These are phyloP conservation scores for Daldinia concentrica DNA, from an alignment of 495 filamentous ascomycete species.

Conservation along the genomic window DNA sequence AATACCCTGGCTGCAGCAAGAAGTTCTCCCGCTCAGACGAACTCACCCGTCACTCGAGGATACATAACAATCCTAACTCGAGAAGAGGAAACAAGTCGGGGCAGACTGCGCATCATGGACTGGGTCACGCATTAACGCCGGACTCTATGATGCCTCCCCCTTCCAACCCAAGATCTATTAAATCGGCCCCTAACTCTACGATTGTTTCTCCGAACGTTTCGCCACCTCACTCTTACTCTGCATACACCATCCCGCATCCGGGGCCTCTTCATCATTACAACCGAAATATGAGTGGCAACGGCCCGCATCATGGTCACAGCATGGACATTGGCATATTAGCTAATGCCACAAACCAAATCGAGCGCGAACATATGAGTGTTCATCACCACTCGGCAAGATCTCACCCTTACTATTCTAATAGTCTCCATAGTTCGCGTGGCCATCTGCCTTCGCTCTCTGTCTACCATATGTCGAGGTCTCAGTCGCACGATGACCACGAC, in stretches of 20 bases:
- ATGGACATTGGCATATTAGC: conserved; percentile 91
- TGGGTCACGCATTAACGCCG: conserved; percentile 55
- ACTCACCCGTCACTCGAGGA: conserved; percentile 94
- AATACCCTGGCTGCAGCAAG: conserved; percentile 94
- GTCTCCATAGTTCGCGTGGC: conserved; percentile 62
- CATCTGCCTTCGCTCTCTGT: conserved; percentile 80
- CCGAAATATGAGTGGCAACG: conserved; percentile 59
- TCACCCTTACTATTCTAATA: conserved; percentile 68
- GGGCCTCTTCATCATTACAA: conserved; percentile 70
- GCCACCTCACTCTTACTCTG: conserved; percentile 87
- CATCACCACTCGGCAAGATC: conserved; percentile 49
- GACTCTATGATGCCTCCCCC: conserved; percentile 79
- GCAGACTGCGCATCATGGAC: conserved; percentile 53
- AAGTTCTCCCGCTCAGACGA: conserved; percentile 97
- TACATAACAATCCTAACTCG: conserved; percentile 99
- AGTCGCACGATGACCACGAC: conserved; percentile 86
- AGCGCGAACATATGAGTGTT: conserved; percentile 72
- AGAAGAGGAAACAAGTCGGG: conserved; percentile 87
- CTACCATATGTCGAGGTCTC: conserved; percentile 92
- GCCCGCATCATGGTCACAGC: conserved; percentile 56
- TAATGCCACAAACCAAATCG: conserved; percentile 85
- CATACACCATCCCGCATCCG: conserved; percentile 73
- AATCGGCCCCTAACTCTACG: conserved; percentile 89
- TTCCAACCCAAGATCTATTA: conserved; percentile 67
- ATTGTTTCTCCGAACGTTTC: conserved; percentile 94